phyloP scores from a whole-genome alignment of 148 eudicot genomes.

The Rhododendron ovatum region DNA sequence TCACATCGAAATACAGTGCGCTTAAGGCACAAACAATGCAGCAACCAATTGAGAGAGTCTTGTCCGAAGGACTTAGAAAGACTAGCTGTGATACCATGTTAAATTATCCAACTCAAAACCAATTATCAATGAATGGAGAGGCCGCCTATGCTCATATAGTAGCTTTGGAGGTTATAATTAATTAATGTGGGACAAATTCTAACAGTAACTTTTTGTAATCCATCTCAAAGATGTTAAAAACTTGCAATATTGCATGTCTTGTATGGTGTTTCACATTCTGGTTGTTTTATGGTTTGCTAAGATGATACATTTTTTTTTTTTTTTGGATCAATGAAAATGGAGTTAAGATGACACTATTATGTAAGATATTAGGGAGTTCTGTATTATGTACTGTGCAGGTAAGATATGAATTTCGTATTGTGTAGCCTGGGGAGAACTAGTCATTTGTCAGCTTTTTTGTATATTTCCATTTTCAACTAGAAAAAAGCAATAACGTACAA shows the following conservation, averaged over 20 bases:
- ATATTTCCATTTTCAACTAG: neutral
- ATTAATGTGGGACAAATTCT: neutral
- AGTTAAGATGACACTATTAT: neutral
- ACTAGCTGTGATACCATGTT: neutral
- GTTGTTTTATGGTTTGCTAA: neutral
- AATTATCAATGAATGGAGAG: neutral
- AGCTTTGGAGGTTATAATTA: neutral
- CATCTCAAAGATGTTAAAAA: neutral
- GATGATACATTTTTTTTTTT: neutral
- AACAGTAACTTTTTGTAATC: neutral
- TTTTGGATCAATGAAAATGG: neutral
- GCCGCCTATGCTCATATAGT: neutral
- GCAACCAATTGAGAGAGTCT: neutral
- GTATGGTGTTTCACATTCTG: neutral
- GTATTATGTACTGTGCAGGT: neutral
- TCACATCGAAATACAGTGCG: neutral
- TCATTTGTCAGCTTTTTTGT: neutral
- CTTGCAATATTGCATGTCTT: neutral
- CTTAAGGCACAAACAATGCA: neutral
- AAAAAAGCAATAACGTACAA: neutral
- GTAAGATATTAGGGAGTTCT: neutral
- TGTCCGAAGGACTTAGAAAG: neutral
- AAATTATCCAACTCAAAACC: neutral
- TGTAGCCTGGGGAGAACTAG: neutral
- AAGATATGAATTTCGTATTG: neutral